Evolutionary conservation across 2,329 filamentous ascomycete genomes (phyloP), one percentile per base, ranked within the genome.

Genomic region (Rachicladosporium sp.): DNA sequence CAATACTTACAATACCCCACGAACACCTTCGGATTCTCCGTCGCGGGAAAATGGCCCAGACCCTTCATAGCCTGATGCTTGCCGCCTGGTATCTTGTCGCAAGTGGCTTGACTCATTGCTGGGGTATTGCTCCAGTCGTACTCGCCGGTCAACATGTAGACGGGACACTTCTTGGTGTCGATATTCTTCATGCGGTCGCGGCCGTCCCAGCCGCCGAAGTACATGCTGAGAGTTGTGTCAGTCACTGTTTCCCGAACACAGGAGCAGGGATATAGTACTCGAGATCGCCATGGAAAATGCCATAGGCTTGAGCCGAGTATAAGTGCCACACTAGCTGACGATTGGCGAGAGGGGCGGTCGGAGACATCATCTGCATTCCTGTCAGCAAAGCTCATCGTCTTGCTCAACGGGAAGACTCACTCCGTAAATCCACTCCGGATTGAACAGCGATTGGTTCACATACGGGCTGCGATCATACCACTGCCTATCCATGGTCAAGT

Each of bases 91-190:
- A 69, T 69, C 57, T 68, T 68, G 37, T 66, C 61, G 13, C 65
- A 65, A 2, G 65, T 68, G 32, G 60, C 59, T 41, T 68, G 62
- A 12, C 56, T 55, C 64, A 68, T 67, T 12, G 59, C 61, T 2
- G 65, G 64, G 1, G 66, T 67, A 41, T 64, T 67, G n/a, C 54
- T 59, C 63, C 63, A 67, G 44, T 67, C 65, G 45, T 73, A 58
- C 57, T 72, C 63, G 38, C 67, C 67, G 0, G 66, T 70, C 27
- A 71, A 55, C 64, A 70, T 69, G 52, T 63, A 70, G 2, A 70
- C 64, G 2, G 67, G 67, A 40, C 68, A 71, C 42, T 57, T 61
- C 44, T 66, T 64, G 2, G 63, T 67, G 44, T 71, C 61, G 50
- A 71, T 70, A 5, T 52, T 52, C 0, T 54, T 51, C 29, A 69